A percentile compares a stretch with the other conserved stretches of the same genome.
These are phyloP conservation scores for Aureoboletus auriporus DNA, from an alignment of 768 basidiomycete species.

Conservation along the genomic window DNA sequence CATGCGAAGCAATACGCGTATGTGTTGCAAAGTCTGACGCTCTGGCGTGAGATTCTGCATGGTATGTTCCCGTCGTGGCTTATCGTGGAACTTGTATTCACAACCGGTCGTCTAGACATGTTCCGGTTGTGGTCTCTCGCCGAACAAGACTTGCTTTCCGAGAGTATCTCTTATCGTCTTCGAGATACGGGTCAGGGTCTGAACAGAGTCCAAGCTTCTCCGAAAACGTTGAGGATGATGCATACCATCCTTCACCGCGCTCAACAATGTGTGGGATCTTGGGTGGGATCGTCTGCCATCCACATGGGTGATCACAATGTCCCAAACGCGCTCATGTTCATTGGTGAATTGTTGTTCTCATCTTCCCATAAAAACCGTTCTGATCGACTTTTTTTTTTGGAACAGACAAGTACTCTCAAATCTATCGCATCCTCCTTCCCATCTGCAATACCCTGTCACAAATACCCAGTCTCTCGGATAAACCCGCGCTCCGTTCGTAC, in stretches of 20 bases:
- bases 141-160: conserved; percentile 78
- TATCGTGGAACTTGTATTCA: background rate
- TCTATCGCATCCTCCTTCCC: conserved; percentile 84
- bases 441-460: conserved; percentile 80
- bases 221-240: conserved; percentile 90
- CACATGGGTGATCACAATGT: conserved; percentile 83
- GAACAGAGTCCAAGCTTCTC: conserved; percentile 82
- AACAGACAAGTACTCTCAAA: conserved; percentile 83
- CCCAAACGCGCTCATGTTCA: conserved; percentile 72
- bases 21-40: conserved; percentile 79
- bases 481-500: conserved; percentile 69
- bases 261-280: conserved; percentile 73
- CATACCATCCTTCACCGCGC: conserved; percentile 81
- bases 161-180: conserved; percentile 69
- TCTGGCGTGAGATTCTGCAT: conserved; percentile 84
- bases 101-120: conserved; percentile 53
- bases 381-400: background rate
- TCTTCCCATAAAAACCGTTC: background rate
- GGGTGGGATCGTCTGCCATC: conserved; percentile 85
- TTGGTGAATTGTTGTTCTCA: conserved; percentile 38
- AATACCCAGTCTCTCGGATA: conserved; percentile 60
- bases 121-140: conserved; percentile 82
- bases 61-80: conserved; percentile 39
- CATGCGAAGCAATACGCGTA: conserved; percentile 84
- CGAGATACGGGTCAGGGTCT: conserved; percentile 90